Evolutionary conservation across 257 asterid genomes (phyloP).

Genomic region (Verbena officinalis): DNA sequence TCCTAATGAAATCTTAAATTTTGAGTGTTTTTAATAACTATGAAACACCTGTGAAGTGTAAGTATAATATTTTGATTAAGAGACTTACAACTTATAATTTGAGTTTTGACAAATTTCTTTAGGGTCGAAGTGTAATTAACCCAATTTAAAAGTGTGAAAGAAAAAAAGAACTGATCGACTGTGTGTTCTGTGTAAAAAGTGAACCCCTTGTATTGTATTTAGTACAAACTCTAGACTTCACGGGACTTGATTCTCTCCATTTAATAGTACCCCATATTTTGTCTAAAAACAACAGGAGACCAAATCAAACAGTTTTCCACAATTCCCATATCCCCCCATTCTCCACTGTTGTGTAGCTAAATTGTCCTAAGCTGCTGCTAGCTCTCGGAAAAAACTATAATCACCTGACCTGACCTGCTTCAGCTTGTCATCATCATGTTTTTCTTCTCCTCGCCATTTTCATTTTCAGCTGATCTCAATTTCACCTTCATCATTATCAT

Average conservation of each 20-base stretch:
- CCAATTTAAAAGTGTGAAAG: neutral
- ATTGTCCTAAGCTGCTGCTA: slow-evolving; percentile 40
- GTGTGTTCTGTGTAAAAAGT: neutral
- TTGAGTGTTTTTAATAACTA: too few species aligned
- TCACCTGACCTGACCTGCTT: slow-evolving; percentile 6
- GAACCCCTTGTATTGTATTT: neutral
- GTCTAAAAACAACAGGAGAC: slow-evolving; percentile 26
- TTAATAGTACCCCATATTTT: slow-evolving; percentile 33
- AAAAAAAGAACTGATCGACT: too few species aligned
- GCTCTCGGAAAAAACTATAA: neutral
- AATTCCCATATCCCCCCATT: neutral
- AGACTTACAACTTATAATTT: too few species aligned
- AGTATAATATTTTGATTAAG: too few species aligned
- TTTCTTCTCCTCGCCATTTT: slow-evolving; percentile 35
- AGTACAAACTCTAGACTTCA: slow-evolving; percentile 41
- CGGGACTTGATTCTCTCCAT: slow-evolving; percentile 65
- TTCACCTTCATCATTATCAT: slow-evolving; percentile 17
- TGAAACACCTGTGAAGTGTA: too few species aligned
- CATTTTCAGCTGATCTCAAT: slow-evolving; percentile 19
- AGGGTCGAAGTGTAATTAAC: too few species aligned
- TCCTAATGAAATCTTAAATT: too few species aligned
- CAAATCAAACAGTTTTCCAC: neutral
- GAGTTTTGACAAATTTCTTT: too few species aligned
- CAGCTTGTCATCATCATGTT: slow-evolving; percentile 33
- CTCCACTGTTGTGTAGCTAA: slow-evolving; percentile 32